phyloP scores from a whole-genome alignment of 345 rosid genomes.

The Bretschneidera sinensis region DNA sequence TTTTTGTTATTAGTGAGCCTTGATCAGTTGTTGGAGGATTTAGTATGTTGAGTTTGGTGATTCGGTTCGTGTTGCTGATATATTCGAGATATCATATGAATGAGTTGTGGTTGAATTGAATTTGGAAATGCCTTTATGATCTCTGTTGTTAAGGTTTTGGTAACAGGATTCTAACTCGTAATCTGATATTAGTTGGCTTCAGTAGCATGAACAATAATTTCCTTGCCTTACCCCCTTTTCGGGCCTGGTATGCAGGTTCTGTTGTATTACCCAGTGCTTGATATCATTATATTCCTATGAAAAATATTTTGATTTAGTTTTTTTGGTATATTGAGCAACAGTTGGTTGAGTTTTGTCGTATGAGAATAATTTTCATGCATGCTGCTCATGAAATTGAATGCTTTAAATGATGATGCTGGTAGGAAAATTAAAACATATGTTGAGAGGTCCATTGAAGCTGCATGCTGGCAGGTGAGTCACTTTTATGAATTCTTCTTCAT shows the following conservation, averaged over 20 bases:
- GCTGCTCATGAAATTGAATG: constrained; percentile 47
- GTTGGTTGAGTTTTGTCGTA: constrained; percentile 18
- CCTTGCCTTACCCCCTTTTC: no score
- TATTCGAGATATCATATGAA: no score
- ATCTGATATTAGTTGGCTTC: no score
- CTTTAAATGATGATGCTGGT: constrained; percentile 36
- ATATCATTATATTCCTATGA: not conserved
- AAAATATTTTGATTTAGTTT: no score
- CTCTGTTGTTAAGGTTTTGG: not conserved
- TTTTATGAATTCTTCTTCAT: constrained; percentile 12
- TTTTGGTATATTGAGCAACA: constrained; percentile 3
- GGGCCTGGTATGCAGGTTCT: not conserved
- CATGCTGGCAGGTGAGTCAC: constrained; percentile 61
- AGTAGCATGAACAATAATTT: not conserved
- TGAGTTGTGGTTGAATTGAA: no score
- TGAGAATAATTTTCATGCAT: constrained; percentile 17
- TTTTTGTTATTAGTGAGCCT: not conserved
- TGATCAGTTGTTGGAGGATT: not conserved
- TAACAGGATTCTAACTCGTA: no score
- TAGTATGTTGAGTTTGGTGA: not conserved
- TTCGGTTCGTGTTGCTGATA: no score
- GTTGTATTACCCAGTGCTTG: not conserved
- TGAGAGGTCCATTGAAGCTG: constrained; percentile 65
- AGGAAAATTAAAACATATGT: constrained; percentile 56
- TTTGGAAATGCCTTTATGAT: no score